phyloP scores from a whole-genome alignment of 495 filamentous ascomycete species.

The Pyronema domesticum region DNA sequence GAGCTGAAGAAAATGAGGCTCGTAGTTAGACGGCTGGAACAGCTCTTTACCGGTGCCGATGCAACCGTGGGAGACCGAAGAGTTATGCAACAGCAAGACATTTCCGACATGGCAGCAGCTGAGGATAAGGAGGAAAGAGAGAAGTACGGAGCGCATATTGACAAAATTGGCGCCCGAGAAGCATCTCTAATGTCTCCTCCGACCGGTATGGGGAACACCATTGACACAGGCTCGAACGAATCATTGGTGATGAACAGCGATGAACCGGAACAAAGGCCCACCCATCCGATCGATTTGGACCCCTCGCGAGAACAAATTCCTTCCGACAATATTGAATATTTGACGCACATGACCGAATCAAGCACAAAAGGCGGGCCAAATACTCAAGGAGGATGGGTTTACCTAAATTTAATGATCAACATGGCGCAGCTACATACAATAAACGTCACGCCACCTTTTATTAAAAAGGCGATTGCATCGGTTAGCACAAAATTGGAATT shows the following conservation, averaged over 20 bases:
- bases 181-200: slow-evolving; percentile 14
- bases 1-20: slow-evolving; percentile 54
- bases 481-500: slow-evolving; percentile 53
- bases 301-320: slow-evolving; percentile 47
- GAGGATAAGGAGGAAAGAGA: slow-evolving; percentile 15
- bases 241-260: slow-evolving; percentile 4
- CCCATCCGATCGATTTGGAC: slow-evolving; percentile 53
- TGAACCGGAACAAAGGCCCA: slow-evolving; percentile 45
- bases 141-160: slow-evolving; percentile 10
- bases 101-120: slow-evolving; percentile 31
- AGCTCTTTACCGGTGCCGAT: slow-evolving; percentile 54
- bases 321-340: slow-evolving; percentile 56
- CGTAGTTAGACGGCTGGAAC: slow-evolving; percentile 52
- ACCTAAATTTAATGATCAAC: slow-evolving; percentile 63
- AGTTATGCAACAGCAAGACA: slow-evolving; percentile 36
- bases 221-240: slow-evolving; percentile 5
- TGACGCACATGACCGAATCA: slow-evolving; percentile 42
- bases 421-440: slow-evolving; percentile 66
- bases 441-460: slow-evolving; percentile 55
- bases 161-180: slow-evolving; percentile 16
- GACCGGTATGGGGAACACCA: slow-evolving; percentile 2
- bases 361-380: slow-evolving; percentile 31
- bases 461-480: slow-evolving; percentile 46
- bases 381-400: slow-evolving; percentile 52
- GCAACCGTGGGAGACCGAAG: slow-evolving; percentile 28